Conservation (phyloP, 352 stramenopile genomes). For the Pythium phragmitis region DNA sequence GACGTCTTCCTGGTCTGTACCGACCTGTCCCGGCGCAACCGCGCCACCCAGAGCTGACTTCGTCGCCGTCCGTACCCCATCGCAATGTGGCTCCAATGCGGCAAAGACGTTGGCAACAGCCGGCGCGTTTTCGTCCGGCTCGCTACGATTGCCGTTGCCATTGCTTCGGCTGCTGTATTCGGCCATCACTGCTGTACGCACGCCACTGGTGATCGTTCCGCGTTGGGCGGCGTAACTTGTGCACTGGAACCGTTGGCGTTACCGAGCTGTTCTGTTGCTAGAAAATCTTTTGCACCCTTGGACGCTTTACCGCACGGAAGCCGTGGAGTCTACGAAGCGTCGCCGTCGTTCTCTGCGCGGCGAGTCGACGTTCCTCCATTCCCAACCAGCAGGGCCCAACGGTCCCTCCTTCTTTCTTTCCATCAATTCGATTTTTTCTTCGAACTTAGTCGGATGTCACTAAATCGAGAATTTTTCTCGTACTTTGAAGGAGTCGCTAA, state of each 20-base stretch:
- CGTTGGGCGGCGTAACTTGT: constrained; percentile 23
- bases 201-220: constrained; percentile 12
- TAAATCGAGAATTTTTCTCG: constrained; percentile 4
- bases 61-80: neutral
- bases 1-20: neutral
- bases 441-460: constrained; percentile 14
- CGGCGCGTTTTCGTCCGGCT: constrained; percentile 19
- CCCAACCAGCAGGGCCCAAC: neutral
- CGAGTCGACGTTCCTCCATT: constrained; percentile 6
- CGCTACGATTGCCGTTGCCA: neutral
- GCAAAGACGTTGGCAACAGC: constrained; percentile 12
- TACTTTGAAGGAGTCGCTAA: constrained; percentile 12
- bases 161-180: constrained; percentile 1
- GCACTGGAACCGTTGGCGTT: constrained; percentile 31
- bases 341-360: neutral
- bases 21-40: neutral
- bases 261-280: neutral
- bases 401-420: constrained; percentile 2
- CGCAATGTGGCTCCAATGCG: neutral
- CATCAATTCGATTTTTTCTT: constrained; percentile 6
- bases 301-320: neutral
- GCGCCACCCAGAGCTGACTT: neutral
- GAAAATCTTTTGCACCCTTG: constrained; percentile 2
- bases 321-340: constrained; percentile 5
- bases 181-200: constrained; percentile 1